phyloP scores from a whole-genome alignment of 2,329 filamentous ascomycete species.

The Cordyceps pruinosa region DNA sequence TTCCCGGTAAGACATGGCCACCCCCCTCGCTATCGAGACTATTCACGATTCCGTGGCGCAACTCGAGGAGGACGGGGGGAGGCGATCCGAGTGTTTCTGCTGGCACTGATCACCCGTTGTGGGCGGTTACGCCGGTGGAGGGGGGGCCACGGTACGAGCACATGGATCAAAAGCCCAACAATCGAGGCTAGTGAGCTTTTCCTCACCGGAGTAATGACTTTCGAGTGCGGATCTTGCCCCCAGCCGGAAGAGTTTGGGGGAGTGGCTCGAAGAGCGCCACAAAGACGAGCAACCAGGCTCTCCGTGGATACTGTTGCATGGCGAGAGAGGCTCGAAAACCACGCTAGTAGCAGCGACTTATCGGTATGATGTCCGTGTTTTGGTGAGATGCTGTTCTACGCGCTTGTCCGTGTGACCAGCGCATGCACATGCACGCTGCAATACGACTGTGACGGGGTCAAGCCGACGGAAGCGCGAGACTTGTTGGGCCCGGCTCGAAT shows the following conservation, averaged over 20 bases:
- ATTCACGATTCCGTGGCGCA: background rate
- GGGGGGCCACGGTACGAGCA: background rate
- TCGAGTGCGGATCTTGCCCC: background rate
- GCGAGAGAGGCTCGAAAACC: background rate
- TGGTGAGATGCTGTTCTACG: background rate
- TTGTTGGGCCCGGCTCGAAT: background rate
- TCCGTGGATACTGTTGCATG: background rate
- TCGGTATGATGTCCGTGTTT: background rate
- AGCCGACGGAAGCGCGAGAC: background rate
- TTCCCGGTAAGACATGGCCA: background rate
- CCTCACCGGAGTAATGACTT: background rate
- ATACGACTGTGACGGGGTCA: background rate
- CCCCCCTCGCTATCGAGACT: background rate
- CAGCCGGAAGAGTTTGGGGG: background rate
- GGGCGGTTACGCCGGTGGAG: background rate
- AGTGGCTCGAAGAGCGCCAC: background rate
- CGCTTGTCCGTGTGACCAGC: constrained; percentile 7
- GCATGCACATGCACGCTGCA: background rate
- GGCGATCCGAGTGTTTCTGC: background rate
- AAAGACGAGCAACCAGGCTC: background rate
- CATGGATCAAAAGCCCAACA: background rate
- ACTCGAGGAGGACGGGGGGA: background rate
- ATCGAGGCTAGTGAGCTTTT: background rate
- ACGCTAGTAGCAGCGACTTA: background rate
- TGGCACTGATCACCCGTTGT: background rate